Evolutionary conservation across 2,329 filamentous ascomycete species (phyloP).

Genomic region (Nemania sp.): DNA sequence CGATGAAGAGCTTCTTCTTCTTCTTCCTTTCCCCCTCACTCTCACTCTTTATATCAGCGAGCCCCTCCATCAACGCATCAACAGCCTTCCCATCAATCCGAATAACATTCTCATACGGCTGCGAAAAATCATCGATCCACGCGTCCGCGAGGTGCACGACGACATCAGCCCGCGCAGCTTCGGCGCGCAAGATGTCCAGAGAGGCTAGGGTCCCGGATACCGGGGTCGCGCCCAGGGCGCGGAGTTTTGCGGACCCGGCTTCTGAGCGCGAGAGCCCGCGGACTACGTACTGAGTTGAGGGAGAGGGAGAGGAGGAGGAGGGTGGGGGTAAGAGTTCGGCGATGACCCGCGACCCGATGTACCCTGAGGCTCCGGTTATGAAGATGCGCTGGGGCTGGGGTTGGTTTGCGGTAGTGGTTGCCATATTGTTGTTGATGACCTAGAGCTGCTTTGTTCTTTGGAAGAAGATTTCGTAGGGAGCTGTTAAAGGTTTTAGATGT

Average conservation of each 20-base stretch:
- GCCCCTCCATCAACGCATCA: slow-evolving; percentile 42
- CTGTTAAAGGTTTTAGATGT: no score
- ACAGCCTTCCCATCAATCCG: slow-evolving; percentile 42
- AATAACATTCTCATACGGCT: slow-evolving; percentile 34
- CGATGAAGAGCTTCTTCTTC: slow-evolving; percentile 42
- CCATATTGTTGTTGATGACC: slow-evolving; percentile 19
- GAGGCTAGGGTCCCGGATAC: slow-evolving; percentile 46
- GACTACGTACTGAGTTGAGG: slow-evolving; percentile 45
- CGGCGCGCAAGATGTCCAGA: slow-evolving; percentile 43
- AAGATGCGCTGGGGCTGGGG: slow-evolving; percentile 40
- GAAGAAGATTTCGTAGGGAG: no score
- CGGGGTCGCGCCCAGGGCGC: slow-evolving; percentile 43
- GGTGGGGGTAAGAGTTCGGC: no score
- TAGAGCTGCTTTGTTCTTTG: no score
- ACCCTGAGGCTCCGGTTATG: slow-evolving; percentile 47
- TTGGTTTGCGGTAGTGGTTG: no score
- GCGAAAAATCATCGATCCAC: slow-evolving; percentile 33
- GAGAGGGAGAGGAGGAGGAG: no score
- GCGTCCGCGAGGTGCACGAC: slow-evolving; percentile 48
- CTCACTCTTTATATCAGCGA: slow-evolving; percentile 29
- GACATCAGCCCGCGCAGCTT: slow-evolving; percentile 46
- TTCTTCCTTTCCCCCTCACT: no score
- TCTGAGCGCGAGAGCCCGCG: slow-evolving; percentile 46
- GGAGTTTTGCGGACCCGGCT: slow-evolving; percentile 41
- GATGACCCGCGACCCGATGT: slow-evolving; percentile 43